phyloP scores from a whole-genome alignment of 108 stramenopile species.

The Licmophora abbreviata region DNA sequence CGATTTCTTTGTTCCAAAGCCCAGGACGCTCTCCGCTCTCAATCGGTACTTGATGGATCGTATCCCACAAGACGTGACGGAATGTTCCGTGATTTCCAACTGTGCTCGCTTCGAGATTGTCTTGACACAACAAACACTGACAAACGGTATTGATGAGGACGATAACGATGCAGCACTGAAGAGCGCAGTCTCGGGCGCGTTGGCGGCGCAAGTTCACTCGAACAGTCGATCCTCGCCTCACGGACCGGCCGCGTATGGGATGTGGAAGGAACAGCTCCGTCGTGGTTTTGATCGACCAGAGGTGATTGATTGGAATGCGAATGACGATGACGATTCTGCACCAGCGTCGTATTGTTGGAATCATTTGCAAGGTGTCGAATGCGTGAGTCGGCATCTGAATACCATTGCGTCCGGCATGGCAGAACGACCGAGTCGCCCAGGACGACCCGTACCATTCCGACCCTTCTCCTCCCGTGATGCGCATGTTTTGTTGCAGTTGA shows the following conservation, averaged over 20 bases:
- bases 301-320: slow-evolving; percentile 5
- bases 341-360: slow-evolving; percentile 3
- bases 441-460: slow-evolving; percentile 56
- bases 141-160: too few species aligned
- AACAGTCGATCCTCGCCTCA: too few species aligned
- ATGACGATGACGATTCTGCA: background rate
- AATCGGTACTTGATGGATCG: slow-evolving; percentile 16
- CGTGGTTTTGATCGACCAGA: background rate
- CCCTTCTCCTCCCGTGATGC: slow-evolving; percentile 77
- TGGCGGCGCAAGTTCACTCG: too few species aligned
- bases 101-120: slow-evolving; percentile 68
- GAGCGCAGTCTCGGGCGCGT: too few species aligned
- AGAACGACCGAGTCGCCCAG: slow-evolving; percentile 50
- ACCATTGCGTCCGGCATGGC: slow-evolving; percentile 56
- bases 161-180: too few species aligned
- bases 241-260: background rate
- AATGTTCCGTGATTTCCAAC: slow-evolving; percentile 65
- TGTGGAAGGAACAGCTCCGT: background rate
- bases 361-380: slow-evolving; percentile 4
- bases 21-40: slow-evolving; percentile 50
- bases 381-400: slow-evolving; percentile 29
- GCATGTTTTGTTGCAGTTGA: slow-evolving; percentile 71
- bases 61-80: slow-evolving; percentile 15
- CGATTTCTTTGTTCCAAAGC: slow-evolving; percentile 73
- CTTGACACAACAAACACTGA: too few species aligned